Evolutionary conservation across 768 basidiomycete genomes (phyloP), one percentile per base, ranked within the genome.

Genomic region (Tylopilus balloui): DNA sequence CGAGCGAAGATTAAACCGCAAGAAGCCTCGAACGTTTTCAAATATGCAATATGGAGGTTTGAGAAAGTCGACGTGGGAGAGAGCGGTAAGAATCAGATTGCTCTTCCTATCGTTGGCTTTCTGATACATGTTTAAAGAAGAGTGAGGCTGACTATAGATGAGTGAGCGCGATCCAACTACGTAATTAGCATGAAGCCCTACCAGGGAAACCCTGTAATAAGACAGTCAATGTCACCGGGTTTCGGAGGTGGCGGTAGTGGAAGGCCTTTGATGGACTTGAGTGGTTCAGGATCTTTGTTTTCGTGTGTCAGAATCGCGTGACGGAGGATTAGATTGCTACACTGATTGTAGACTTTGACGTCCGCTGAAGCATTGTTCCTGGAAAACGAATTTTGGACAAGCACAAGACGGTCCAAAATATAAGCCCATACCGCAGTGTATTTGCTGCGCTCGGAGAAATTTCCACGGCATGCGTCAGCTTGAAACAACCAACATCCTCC

Each of bases 131-230:
- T 91, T 91, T 17, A 89, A 62, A 1, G 64, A 61, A 0, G 88
- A 90, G 58, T 90, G 88, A 3, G 82, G 76, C 64, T 89, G 88
- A 60, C 87, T 89, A 48, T 35, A 13, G n/a, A n/a, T 28, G 27
- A 20, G 32, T 61, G 42, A 54, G 24, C n/a, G 35, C 50, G 11
- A 44, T 12, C 25, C 13, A 25, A 20, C 24, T 28, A 23, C 37
- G 13, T 12, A 27, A 19, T 55, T 4, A n/a, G n/a, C n/a, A n/a
- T 6, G 11, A 27, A 3, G n/a, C 2, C 52, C 20, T 48, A 84
- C 88, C 89, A 92, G 29, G 89, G 89, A 54, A 91, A 86, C 0
- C 90, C 89, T 15, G 81, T 76, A 12, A 78, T 67, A 13, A 91
- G 71, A 24, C 81, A 73, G 43, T 88, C 77, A 45, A 86, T 76